These are phyloP conservation scores for Heliophila coronopifolia DNA, from an alignment of 441 rosid species.

Conservation along the genomic window DNA sequence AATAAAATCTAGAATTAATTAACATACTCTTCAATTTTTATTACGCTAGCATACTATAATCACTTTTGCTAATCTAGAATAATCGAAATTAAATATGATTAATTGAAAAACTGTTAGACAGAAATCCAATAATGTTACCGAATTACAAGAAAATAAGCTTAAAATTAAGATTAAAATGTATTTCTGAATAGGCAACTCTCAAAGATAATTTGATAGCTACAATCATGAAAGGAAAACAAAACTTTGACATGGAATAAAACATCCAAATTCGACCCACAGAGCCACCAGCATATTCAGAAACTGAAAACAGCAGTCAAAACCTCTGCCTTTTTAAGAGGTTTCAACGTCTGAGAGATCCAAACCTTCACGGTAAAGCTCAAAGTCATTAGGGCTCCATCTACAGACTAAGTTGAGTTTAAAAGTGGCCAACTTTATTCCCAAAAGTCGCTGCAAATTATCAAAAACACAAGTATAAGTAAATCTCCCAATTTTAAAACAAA, in stretches of 20 bases:
- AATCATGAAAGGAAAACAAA: too few species aligned
- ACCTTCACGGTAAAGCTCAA: constrained; percentile 66
- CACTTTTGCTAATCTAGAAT: too few species aligned
- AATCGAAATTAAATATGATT: too few species aligned
- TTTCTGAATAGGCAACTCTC: too few species aligned
- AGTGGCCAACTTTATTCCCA: constrained; percentile 86
- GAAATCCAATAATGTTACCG: too few species aligned
- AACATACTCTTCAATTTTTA: too few species aligned
- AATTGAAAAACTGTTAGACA: too few species aligned
- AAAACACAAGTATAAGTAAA: background rate
- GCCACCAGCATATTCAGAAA: background rate
- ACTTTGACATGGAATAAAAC: constrained; percentile 18
- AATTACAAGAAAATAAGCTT: too few species aligned
- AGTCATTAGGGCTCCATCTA: constrained; percentile 73
- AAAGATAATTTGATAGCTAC: too few species aligned
- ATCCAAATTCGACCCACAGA: constrained; percentile 2
- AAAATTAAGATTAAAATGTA: too few species aligned
- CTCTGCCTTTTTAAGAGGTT: constrained; percentile 37
- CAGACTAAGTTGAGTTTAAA: constrained; percentile 73
- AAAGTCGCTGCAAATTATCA: constrained; percentile 55
- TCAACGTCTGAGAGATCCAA: constrained; percentile 76
- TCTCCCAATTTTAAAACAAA: background rate
- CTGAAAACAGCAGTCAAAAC: constrained; percentile 6
- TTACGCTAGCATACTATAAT: too few species aligned
- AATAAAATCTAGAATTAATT: too few species aligned